Percentiles rank a stretch among this genome's conserved stretches.
Conservation (phyloP, 306 rosid genomes). For the Castanea sativa region DNA sequence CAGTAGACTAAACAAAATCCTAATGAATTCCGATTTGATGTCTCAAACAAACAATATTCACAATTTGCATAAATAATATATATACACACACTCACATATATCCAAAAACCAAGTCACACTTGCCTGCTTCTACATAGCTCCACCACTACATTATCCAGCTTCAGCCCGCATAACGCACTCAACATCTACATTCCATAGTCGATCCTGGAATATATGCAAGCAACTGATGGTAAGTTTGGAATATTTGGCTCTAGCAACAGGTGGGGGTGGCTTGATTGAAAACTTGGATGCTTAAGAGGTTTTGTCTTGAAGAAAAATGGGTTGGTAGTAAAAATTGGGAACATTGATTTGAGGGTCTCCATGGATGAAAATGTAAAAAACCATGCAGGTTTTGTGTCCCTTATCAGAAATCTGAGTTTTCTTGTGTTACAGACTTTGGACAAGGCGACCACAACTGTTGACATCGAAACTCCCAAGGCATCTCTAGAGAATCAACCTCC, state of each 20-base stretch:
- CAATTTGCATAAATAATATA: not conserved
- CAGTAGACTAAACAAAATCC: not conserved
- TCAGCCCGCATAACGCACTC: conserved; percentile 57
- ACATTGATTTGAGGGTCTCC: conserved; percentile 51
- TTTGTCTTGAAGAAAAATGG: conserved; percentile 34
- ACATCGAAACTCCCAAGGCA: too few relatives aligned
- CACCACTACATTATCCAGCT: conserved; percentile 78
- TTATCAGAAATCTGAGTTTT: too few relatives aligned
- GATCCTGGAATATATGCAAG: conserved; percentile 62
- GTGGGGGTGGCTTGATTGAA: conserved; percentile 66
- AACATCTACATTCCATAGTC: conserved; percentile 40
- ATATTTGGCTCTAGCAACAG: conserved; percentile 57
- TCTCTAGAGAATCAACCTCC: too few relatives aligned
- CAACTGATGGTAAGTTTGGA: conserved; percentile 58
- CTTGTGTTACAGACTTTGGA: not conserved
- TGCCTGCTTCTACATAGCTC: conserved; percentile 96
- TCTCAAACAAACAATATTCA: not conserved
- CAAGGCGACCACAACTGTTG: not conserved
- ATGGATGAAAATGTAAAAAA: conserved; percentile 24
- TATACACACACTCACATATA: not conserved
- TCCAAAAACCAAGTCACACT: conserved; percentile 11
- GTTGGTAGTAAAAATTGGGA: conserved; percentile 47
- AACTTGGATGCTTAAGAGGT: conserved; percentile 33
- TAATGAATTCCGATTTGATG: not conserved
- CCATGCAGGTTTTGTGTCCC: not conserved